Percentiles rank a stretch among this genome's conserved stretches.
Conservation (phyloP, 2,329 filamentous ascomycete genomes). For the Capronia coronata region DNA sequence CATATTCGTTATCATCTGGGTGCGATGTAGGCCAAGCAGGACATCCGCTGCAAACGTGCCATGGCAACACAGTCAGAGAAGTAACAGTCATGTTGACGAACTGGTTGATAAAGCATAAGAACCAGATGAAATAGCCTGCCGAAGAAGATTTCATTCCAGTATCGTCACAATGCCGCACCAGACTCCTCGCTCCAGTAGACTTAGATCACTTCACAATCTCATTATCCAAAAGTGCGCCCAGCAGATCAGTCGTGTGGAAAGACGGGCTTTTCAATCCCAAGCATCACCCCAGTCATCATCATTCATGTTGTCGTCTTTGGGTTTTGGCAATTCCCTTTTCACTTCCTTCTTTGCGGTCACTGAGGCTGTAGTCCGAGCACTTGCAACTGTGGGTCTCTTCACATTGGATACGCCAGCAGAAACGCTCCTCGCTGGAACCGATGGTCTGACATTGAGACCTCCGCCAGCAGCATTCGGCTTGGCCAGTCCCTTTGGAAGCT, state of each 20-base stretch:
- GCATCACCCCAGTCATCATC: conserved; percentile 47
- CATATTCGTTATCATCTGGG: too few species aligned
- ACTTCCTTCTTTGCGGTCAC: conserved; percentile 56
- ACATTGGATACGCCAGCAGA: conserved; percentile 28
- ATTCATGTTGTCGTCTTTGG: conserved; percentile 17
- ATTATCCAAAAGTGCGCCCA: too few species aligned
- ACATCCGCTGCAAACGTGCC: too few species aligned
- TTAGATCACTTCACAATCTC: not conserved
- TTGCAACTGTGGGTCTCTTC: conserved; percentile 33
- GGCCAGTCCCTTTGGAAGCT: conserved; percentile 73
- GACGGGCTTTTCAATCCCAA: conserved; percentile 43
- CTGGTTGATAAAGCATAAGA: too few species aligned
- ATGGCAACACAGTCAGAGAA: too few species aligned
- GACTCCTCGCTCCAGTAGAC: not conserved
- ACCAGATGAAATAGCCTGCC: too few species aligned
- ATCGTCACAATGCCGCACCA: not conserved
- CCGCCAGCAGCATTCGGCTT: conserved; percentile 46
- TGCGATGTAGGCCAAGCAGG: too few species aligned
- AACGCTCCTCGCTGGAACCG: conserved; percentile 35
- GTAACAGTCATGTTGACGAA: too few species aligned
- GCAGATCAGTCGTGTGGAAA: too few species aligned
- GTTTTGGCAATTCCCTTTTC: conserved; percentile 38
- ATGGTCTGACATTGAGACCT: conserved; percentile 33
- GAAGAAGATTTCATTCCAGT: too few species aligned
- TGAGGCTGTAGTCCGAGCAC: conserved; percentile 43